Percentiles rank a stretch among this genome's conserved stretches.
phyloP scores from a whole-genome alignment of 306 rosid species.

The Casuarina glauca region DNA sequence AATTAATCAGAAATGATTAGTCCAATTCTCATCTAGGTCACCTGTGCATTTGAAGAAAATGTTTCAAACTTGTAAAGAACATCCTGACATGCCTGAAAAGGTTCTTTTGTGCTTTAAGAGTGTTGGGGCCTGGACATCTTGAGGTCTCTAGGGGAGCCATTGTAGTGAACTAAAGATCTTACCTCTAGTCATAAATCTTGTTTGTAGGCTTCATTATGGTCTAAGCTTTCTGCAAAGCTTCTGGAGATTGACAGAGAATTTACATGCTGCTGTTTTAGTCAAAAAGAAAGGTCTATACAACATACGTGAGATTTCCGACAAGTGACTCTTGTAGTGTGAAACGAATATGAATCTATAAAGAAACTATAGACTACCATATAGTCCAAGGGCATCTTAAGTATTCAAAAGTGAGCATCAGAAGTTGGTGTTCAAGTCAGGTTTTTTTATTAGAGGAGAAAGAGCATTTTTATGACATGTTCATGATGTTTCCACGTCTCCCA shows the following conservation, averaged over 20 bases:
- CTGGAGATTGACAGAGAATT: background rate
- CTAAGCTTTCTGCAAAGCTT: background rate
- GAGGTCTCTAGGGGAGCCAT: background rate
- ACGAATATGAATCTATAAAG: background rate
- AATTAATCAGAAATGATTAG: no score
- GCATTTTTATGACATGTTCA: background rate
- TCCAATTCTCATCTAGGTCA: no score
- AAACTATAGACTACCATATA: background rate
- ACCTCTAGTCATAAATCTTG: background rate
- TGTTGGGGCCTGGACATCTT: background rate
- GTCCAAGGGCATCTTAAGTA: background rate
- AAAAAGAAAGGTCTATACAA: background rate
- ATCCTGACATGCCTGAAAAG: background rate
- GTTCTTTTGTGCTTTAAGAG: background rate
- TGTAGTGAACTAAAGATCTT: background rate
- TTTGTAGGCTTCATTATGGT: background rate
- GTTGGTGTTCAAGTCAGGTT: background rate
- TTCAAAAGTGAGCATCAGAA: background rate
- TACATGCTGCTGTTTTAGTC: background rate
- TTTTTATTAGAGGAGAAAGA: background rate
- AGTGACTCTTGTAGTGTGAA: no score
- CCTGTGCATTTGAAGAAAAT: no score
- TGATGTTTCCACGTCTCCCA: background rate
- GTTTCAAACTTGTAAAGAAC: background rate
- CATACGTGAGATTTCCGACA: background rate